Evolutionary conservation across 2,329 filamentous ascomycete species (phyloP), one percentile per base, ranked within the genome.

Genomic region (Ophiostoma perfectum): DNA sequence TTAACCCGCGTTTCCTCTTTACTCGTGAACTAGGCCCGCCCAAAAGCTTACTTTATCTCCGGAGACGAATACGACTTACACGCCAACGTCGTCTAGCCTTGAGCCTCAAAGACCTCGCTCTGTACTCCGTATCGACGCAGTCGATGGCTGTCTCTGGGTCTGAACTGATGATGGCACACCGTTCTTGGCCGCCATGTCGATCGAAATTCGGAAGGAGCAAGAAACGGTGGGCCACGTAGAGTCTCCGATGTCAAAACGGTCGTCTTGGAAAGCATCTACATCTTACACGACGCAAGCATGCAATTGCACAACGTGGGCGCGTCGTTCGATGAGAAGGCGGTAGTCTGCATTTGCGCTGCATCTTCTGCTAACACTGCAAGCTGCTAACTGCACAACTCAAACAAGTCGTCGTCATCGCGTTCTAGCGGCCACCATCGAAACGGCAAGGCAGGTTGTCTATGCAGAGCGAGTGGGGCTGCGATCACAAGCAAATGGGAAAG

Each of bases 11-110:
- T 27, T 27, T 27, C 27, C 27, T 27, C 27, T 27, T 27, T 27
- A 27, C 27, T 27, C 27, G 27, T 27, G 27, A 55, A 55, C 5
- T 4, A 8, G 49, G n/a, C 18, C 49, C 49, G 18, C 49, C 27
- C 49, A 55, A 36, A 45, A 55, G 49, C 49, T 55, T 55, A 55
- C 49, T 55, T 55, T 55, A 27, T 55, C 49, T 36, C 49, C 49
- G 49, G 49, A 55, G 49, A 55, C 49, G 49, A 55, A 55, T 55
- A 55, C 49, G 49, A 55, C 49, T 55, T 55, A 55, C 49, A 55
- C 49, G 49, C 8, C 18, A 4, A 27, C 18, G 18, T 8, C 49
- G n/a, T 8, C 8, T 12, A 45, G 7, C 45, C 14, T 47, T 45
- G 42, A 16, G 14, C 4, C 45, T 47, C n/a, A 45, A 9, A 55